phyloP scores from a whole-genome alignment of 2,329 filamentous ascomycete species.

The Alternaria conjuncta region DNA sequence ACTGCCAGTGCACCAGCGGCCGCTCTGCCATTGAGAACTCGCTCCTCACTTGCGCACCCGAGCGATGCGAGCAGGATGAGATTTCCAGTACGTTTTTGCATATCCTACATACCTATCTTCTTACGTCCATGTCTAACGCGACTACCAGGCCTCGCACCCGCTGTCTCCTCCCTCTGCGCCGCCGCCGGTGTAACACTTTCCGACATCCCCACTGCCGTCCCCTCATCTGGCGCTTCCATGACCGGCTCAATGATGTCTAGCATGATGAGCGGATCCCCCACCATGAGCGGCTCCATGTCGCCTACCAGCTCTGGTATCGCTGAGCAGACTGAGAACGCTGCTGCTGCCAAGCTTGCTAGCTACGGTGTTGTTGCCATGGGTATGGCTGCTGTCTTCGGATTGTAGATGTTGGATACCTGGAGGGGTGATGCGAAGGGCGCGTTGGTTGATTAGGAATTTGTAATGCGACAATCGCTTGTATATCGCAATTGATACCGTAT shows the following conservation, averaged over 20 bases:
- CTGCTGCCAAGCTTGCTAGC: conserved; percentile 25
- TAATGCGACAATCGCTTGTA: background rate
- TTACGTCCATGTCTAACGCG: background rate
- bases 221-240: conserved; percentile 8
- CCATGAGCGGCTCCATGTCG: conserved; percentile 5
- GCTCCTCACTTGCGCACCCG: conserved; percentile 51
- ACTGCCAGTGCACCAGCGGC: conserved; percentile 60
- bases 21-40: conserved; percentile 42
- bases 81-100: conserved; percentile 45
- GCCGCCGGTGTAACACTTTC: conserved; percentile 34
- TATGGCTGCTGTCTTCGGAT: conserved; percentile 28
- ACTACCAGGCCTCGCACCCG: conserved; percentile 27
- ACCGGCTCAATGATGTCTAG: conserved; percentile 9
- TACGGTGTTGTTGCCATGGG: conserved; percentile 34
- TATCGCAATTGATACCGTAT: background rate
- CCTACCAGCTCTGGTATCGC: conserved; percentile 7
- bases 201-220: conserved; percentile 22
- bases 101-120: background rate
- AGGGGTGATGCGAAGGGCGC: background rate
- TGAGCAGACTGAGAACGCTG: conserved; percentile 23
- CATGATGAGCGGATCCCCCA: background rate
- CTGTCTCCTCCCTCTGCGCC: conserved; percentile 37
- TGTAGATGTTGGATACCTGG: conserved; percentile 19
- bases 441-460: background rate
- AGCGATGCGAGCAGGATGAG: conserved; percentile 47